Conservation (phyloP, 306 rosid species). For the Pterocarpus santalinus region DNA sequence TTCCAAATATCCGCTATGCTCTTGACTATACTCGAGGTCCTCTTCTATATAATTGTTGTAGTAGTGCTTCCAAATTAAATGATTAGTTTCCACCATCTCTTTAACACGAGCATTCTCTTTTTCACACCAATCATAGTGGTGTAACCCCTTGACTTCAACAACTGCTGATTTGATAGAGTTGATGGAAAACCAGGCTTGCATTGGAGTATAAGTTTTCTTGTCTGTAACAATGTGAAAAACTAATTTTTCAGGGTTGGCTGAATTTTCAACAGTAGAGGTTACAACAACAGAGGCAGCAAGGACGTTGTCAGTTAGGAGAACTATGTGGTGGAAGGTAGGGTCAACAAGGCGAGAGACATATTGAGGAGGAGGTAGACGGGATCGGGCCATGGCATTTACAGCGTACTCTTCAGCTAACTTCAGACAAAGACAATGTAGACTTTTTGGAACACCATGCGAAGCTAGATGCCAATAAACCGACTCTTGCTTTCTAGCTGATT, state of each 20-base stretch:
- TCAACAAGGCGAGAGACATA: slow-evolving; percentile 72
- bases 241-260: slow-evolving; percentile 72
- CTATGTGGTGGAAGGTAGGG: slow-evolving; percentile 69
- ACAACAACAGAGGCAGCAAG: slow-evolving; percentile 89
- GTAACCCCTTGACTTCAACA: slow-evolving; percentile 84
- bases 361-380: slow-evolving; percentile 83
- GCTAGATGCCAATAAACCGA: slow-evolving; percentile 85
- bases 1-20: slow-evolving; percentile 60
- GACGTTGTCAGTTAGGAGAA: slow-evolving; percentile 80
- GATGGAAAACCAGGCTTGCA: slow-evolving; percentile 92
- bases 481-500: slow-evolving; percentile 75
- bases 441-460: slow-evolving; percentile 81
- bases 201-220: slow-evolving; percentile 83
- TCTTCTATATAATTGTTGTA: slow-evolving; percentile 59
- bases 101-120: slow-evolving; percentile 66
- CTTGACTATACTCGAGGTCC: slow-evolving; percentile 48
- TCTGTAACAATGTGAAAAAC: slow-evolving; percentile 84
- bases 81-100: slow-evolving; percentile 73
- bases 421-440: slow-evolving; percentile 80
- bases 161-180: slow-evolving; percentile 65
- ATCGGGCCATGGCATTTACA: slow-evolving; percentile 73
- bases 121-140: slow-evolving; percentile 86
- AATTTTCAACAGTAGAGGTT: slow-evolving; percentile 67
- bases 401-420: slow-evolving; percentile 87
- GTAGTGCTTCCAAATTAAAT: slow-evolving; percentile 66